phyloP scores from a whole-genome alignment of 441 rosid species.

The Bruguiera hainesii region DNA sequence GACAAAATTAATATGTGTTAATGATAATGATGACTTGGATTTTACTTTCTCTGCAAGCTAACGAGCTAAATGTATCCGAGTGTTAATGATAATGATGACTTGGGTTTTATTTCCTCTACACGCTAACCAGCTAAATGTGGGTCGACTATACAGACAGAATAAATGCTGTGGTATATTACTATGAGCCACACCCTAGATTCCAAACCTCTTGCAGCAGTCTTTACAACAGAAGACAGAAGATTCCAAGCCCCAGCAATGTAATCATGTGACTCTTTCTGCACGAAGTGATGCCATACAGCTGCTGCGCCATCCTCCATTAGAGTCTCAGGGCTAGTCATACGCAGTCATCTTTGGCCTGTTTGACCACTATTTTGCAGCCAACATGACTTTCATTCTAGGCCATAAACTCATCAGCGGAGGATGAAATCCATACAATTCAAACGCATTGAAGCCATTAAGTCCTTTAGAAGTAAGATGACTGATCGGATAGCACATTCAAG shows the following conservation, averaged over 20 bases:
- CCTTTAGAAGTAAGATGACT: conserved; percentile 56
- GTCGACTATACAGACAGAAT: conserved; percentile 27
- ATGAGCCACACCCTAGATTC: conserved; percentile 17
- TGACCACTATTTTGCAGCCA: conserved; percentile 1
- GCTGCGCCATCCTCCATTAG: not conserved
- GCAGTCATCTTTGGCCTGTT: conserved; percentile 6
- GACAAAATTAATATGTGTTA: conserved; percentile 1
- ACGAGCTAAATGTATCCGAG: not conserved
- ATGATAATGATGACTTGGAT: not conserved
- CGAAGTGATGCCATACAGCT: not conserved
- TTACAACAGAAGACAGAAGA: not conserved
- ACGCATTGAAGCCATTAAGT: conserved; percentile 5
- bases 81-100: not conserved
- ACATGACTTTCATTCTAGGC: conserved; percentile 1
- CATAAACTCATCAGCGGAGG: conserved; percentile 2
- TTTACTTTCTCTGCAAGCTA: not conserved
- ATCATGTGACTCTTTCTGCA: not conserved
- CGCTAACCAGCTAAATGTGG: not conserved
- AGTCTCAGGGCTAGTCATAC: conserved; percentile 1
- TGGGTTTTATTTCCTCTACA: not conserved
- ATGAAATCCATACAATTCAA: conserved; percentile 10
- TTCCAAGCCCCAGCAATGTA: not conserved
- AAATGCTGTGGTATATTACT: conserved; percentile 22
- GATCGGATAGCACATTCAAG: conserved; percentile 57
- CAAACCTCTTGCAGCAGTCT: not conserved